phyloP scores from a whole-genome alignment of 805 yeast genomes.

The Metschnikowia baotianmanensis region DNA sequence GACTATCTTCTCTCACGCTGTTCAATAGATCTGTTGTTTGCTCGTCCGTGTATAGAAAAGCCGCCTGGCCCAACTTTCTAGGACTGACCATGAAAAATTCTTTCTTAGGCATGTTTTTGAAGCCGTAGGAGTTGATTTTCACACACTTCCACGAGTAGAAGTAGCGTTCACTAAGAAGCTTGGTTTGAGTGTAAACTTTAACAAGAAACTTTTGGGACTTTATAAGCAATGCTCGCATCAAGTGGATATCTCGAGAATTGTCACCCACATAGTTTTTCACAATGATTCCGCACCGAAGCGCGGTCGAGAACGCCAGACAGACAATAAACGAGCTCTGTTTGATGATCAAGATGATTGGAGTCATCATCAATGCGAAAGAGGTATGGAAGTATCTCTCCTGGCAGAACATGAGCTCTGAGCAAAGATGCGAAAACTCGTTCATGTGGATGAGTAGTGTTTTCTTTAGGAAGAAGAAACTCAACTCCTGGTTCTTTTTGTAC shows the following conservation, averaged over 20 bases:
- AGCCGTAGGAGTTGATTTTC: constrained; percentile 13
- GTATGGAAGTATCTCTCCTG: constrained; percentile 10
- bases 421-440: constrained; percentile 16
- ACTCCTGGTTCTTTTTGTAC: constrained; percentile 12
- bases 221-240: constrained; percentile 6
- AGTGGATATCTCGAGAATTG: not conserved
- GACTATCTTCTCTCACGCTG: no score
- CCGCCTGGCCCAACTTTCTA: constrained; percentile 4
- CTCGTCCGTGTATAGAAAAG: constrained; percentile 11
- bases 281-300: constrained; percentile 12
- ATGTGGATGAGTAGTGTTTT: constrained; percentile 16
- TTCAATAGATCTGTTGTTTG: constrained; percentile 12
- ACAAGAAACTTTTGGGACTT: not conserved
- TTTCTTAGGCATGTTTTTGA: constrained; percentile 2
- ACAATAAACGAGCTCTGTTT: constrained; percentile 12
- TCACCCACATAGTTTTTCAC: constrained; percentile 1
- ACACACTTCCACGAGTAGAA: constrained; percentile 19
- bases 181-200: constrained; percentile 1
- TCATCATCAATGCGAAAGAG: constrained; percentile 12
- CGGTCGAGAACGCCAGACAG: constrained; percentile 12
- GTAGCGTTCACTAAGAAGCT: constrained; percentile 17
- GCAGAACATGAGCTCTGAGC: constrained; percentile 14
- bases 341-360: constrained; percentile 13
- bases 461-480: constrained; percentile 19
- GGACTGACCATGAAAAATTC: constrained; percentile 9